Base-by-base conservation (phyloP, 495 filamentous ascomycete species). In the Penicillium manginii region DNA sequence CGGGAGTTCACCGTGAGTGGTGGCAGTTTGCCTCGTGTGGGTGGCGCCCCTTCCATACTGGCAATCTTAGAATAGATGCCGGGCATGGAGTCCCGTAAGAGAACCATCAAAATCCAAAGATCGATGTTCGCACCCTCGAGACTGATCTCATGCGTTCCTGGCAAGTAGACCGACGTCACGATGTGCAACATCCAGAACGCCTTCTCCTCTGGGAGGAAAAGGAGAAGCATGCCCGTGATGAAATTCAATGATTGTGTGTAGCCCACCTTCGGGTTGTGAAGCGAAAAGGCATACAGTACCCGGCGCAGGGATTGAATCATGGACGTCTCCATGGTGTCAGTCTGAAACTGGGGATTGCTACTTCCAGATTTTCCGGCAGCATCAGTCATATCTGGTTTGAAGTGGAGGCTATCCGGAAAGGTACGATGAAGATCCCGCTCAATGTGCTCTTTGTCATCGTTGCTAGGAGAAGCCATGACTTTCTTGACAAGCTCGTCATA, bases 201-300 rank as follows among this genome's bases (percentile, higher is more conserved):
- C 60, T 96, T 94, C 67, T 98, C 94, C 68, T 96, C 90, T 1
- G 87, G 83, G 46, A 98, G 85, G 70, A 98, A 97, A 0, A 98
- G 83, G 8, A 98, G 86, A n/a, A 98, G 82, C 50, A 97, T 81
- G 12, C 92, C 94, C n/a, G 93, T 91, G 54, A 98, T 83, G 73
- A 98, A 98, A 73, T 98, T 98, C 11, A 98, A 84, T 11, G 91
- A 96, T 67, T 98, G 94, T 56, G 94, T 98, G 68, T 98, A 98
- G 18, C 94, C 94, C 63, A 97, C 91, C 55, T 84, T 81, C 2
- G 94, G 93, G 57, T 91, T 92, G 73, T 96, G 88, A 26, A 96
- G 82, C 7, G 94, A 87, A 70, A 96, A 98, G 9, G 93, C 91
- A 63, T 89, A 87, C 35, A 98, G 82, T 9, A 98, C 91, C 22